Evolutionary conservation across 2,329 filamentous ascomycete genomes (phyloP).

Genomic region (Penicillium sp.): DNA sequence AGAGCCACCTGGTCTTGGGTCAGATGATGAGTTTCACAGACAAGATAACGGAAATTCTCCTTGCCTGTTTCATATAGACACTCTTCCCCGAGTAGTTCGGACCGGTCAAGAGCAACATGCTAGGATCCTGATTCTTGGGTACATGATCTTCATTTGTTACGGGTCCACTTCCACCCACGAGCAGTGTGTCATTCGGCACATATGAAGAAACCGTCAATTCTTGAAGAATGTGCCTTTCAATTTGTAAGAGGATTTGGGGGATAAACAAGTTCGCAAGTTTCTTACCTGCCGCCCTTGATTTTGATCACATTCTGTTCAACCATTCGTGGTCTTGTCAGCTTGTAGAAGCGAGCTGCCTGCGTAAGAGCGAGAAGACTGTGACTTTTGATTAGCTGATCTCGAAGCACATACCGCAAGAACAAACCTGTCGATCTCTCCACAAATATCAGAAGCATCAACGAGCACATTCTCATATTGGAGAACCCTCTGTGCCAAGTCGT

Average conservation of each 20-base stretch:
- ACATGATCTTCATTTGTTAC: not conserved
- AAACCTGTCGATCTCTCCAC: conserved; percentile 76
- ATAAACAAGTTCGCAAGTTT: not conserved
- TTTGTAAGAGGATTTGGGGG: conserved; percentile 9
- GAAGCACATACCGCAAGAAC: not conserved
- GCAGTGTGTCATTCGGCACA: conserved; percentile 75
- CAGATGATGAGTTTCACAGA: conserved; percentile 1
- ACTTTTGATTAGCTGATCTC: not conserved
- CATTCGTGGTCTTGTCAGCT: conserved; percentile 68
- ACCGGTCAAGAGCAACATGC: conserved; percentile 78
- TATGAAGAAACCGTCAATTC: conserved; percentile 78
- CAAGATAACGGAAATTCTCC: not conserved
- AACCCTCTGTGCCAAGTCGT: conserved; percentile 69
- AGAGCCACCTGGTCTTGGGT: conserved; percentile 61
- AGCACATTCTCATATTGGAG: conserved; percentile 68
- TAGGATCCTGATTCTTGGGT: conserved; percentile 49
- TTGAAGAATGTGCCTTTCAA: conserved; percentile 70
- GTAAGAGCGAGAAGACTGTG: conserved; percentile 73
- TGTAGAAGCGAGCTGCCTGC: conserved; percentile 71
- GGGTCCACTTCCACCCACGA: conserved; percentile 57
- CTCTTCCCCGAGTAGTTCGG: conserved; percentile 98
- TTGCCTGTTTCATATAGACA: conserved; percentile 81
- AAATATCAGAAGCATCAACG: conserved; percentile 68
- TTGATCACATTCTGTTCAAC: conserved; percentile 67
- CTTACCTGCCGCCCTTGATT: conserved; percentile 71